These are phyloP conservation scores for Diddensiella caesifluorescens DNA, from an alignment of 805 yeast genomes.

Conservation along the genomic window DNA sequence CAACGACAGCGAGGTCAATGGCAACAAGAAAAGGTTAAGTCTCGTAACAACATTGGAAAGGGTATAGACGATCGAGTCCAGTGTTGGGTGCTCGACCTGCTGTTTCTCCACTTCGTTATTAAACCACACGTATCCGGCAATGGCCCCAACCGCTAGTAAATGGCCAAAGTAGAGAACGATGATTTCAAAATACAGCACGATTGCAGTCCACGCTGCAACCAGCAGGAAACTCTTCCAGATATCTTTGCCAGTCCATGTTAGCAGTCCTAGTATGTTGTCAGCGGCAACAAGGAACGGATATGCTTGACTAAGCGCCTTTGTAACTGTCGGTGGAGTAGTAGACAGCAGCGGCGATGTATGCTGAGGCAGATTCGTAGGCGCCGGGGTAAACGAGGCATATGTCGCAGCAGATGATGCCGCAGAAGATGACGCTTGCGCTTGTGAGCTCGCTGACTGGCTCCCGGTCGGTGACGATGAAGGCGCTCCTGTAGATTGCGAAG, in stretches of 20 bases:
- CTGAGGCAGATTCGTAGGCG: constrained; percentile 35
- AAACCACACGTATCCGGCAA: constrained; percentile 29
- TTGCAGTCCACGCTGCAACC: constrained; percentile 48
- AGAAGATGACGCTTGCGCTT: too few relatives aligned
- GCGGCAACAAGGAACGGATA: constrained; percentile 79
- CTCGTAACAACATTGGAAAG: constrained; percentile 70
- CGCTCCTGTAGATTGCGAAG: neutral
- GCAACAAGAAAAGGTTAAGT: constrained; percentile 70
- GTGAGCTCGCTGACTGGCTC: neutral
- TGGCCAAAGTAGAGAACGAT: constrained; percentile 81
- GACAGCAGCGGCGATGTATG: constrained; percentile 76
- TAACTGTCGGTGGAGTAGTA: constrained; percentile 86
- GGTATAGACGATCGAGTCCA: constrained; percentile 78
- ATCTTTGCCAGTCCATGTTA: constrained; percentile 91
- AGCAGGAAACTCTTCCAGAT: constrained; percentile 66
- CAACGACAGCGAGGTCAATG: constrained; percentile 66
- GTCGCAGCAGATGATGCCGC: too few relatives aligned
- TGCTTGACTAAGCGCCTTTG: constrained; percentile 73
- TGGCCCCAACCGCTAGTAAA: constrained; percentile 45
- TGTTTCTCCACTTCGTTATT: constrained; percentile 32
- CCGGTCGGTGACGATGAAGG: constrained; percentile 1
- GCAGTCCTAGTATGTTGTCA: constrained; percentile 61
- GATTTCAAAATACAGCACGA: constrained; percentile 73
- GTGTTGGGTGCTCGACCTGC: constrained; percentile 64
- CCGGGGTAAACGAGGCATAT: constrained; percentile 35